Percentiles rank a stretch among this genome's conserved stretches.
Evolutionary conservation across 306 rosid species (phyloP).

Genomic region (Dicorynia guianensis): DNA sequence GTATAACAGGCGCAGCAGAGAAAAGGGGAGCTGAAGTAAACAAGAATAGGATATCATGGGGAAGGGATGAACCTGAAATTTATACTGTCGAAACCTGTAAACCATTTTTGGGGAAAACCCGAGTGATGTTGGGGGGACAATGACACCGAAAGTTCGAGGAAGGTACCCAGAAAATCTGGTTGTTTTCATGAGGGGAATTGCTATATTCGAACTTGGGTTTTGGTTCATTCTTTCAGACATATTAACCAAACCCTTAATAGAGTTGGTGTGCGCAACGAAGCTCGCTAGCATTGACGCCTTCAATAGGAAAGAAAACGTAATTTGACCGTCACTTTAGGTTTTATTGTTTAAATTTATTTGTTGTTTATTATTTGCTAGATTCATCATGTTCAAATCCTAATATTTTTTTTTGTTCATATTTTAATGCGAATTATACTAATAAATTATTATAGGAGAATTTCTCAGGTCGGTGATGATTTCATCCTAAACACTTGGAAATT

Average conservation of each 20-base stretch:
- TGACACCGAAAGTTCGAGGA: constrained; percentile 16
- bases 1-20: not conserved
- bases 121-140: not conserved
- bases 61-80: not conserved
- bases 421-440: not conserved
- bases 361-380: not conserved
- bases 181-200: not conserved
- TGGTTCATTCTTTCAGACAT: not conserved
- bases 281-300: too few species aligned
- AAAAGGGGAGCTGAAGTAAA: not conserved
- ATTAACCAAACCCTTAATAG: too few species aligned
- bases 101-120: too few species aligned
- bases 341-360: too few species aligned
- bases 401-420: not conserved
- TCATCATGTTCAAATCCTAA: not conserved
- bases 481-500: too few species aligned
- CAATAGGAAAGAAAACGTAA: not conserved
- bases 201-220: not conserved
- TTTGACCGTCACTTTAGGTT: not conserved
- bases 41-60: not conserved
- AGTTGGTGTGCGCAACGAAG: too few species aligned
- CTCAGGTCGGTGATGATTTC: too few species aligned
- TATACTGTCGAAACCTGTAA: not conserved
- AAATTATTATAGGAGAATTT: not conserved
- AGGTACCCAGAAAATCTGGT: not conserved